Evolutionary conservation across 768 basidiomycete species (phyloP).

Genomic region (Scleroderma citrinum): DNA sequence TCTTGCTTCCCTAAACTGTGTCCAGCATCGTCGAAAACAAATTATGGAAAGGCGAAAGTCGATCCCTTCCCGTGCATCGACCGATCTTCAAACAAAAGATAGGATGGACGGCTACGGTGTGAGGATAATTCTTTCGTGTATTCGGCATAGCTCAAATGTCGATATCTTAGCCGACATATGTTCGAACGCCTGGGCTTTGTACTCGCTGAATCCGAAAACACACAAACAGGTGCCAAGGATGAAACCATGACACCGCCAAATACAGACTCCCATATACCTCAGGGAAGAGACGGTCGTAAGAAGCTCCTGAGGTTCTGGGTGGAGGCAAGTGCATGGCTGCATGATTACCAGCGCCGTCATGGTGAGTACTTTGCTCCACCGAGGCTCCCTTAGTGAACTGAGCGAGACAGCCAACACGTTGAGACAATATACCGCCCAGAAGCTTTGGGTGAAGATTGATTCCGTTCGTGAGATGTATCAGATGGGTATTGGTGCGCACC

Average conservation of each 20-base stretch:
- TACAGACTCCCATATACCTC: slow-evolving; percentile 43
- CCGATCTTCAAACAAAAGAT: slow-evolving; percentile 55
- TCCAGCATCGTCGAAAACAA: slow-evolving; percentile 68
- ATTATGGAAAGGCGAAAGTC: slow-evolving; percentile 64
- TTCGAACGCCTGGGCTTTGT: slow-evolving; percentile 39
- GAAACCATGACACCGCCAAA: slow-evolving; percentile 48
- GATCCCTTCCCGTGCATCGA: slow-evolving; percentile 49
- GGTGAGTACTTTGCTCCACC: slow-evolving; percentile 27
- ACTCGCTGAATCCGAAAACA: slow-evolving; percentile 13
- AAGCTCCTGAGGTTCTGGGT: slow-evolving; percentile 78
- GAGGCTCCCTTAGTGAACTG: slow-evolving; percentile 8
- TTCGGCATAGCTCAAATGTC: slow-evolving; percentile 8
- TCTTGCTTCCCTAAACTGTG: background rate
- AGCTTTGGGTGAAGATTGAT: slow-evolving; percentile 47
- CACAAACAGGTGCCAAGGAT: slow-evolving; percentile 30
- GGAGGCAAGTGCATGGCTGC: slow-evolving; percentile 63
- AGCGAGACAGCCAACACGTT: slow-evolving; percentile 38
- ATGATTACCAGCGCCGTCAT: slow-evolving; percentile 47
- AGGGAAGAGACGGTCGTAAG: slow-evolving; percentile 48
- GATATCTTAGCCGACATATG: slow-evolving; percentile 30
- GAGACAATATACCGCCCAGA: slow-evolving; percentile 37
- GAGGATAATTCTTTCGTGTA: slow-evolving; percentile 22
- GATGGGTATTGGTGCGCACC: slow-evolving; percentile 66
- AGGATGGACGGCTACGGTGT: slow-evolving; percentile 62
- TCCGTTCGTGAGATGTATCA: slow-evolving; percentile 68